Percentiles rank a stretch among this genome's conserved stretches.
Conservation (phyloP, 306 rosid genomes). For the Bauhinia variegata region DNA sequence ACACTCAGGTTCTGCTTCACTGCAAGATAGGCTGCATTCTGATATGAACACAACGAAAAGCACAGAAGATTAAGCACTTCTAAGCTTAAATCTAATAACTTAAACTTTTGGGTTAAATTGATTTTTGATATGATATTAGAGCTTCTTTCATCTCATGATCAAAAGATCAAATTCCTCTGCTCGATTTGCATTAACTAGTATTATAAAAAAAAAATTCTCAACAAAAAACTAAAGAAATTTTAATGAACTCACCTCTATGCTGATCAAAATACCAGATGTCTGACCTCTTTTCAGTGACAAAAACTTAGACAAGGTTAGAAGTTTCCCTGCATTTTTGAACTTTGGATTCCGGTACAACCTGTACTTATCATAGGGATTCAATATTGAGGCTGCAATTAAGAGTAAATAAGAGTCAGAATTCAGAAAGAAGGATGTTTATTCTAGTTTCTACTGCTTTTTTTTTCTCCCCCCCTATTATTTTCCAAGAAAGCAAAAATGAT, state of each 20-base stretch:
- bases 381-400: conserved; percentile 63
- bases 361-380: conserved; percentile 50
- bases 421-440: conserved; percentile 13
- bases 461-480: background rate
- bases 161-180: too few species aligned
- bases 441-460: background rate
- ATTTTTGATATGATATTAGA: too few species aligned
- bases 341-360: conserved; percentile 62
- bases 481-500: conserved; percentile 10
- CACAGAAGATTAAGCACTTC: too few species aligned
- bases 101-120: too few species aligned
- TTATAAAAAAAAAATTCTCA: too few species aligned
- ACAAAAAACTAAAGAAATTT: conserved; percentile 5
- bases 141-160: too few species aligned
- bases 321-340: conserved; percentile 49
- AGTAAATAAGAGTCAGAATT: background rate
- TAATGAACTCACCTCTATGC: conserved; percentile 69
- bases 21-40: conserved; percentile 84
- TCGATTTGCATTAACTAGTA: too few species aligned
- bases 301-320: conserved; percentile 64
- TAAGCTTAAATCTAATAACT: too few species aligned
- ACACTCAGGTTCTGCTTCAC: conserved; percentile 46
- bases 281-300: conserved; percentile 62
- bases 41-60: conserved; percentile 28
- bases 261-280: conserved; percentile 56